Base-by-base conservation (phyloP, 78 protist genomes). In the Polysphondylium violaceum region DNA sequence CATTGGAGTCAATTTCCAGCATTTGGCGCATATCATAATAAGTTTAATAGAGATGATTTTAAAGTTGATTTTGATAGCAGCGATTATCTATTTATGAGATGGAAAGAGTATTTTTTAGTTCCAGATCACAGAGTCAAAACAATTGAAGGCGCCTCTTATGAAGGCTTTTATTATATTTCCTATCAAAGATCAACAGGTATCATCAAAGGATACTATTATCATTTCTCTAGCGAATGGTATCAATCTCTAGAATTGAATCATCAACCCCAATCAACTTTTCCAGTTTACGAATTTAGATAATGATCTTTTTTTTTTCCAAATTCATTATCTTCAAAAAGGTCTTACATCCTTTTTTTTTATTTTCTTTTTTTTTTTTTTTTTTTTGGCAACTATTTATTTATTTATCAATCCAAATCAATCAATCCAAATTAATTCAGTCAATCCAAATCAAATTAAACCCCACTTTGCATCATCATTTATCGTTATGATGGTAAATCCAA, bases 61-160 rank as follows among this genome's bases (percentile, higher is more conserved):
- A 75, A 65, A 47, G 53, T 61, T 19, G 90, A 86, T 44, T 53
- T 76, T 31, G 35, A 11, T 17, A 75, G 9, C 4, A 64, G 69
- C 14, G 94, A 86, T 65, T 58, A 77, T 69, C 17, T 94, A 11
- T 94, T 77, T 33, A 94, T 94, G 96, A 81, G 96, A 29, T 94
- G 96, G 96, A 94, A 94, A 67, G 96, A 94, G 75, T 87, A 81
- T 38, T 94, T 94, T 36, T 31, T 94, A 44, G 96, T 94, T n/a
- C 96, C 96, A 17, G 96, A 94, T 56, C 94, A 94, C 59, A 38
- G 76, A 17, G 63, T 94, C 4, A 50, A 36, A 9, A 60, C 41
- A 5, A 87, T 94, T 25, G 94, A 87, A 7, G 96, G 96, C n/a
- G 96, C 96, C 21, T 87, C 94, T 6, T 87, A 85, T 60, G 93